phyloP scores from a whole-genome alignment of 805 yeast genomes.

The Candida suzukii region DNA sequence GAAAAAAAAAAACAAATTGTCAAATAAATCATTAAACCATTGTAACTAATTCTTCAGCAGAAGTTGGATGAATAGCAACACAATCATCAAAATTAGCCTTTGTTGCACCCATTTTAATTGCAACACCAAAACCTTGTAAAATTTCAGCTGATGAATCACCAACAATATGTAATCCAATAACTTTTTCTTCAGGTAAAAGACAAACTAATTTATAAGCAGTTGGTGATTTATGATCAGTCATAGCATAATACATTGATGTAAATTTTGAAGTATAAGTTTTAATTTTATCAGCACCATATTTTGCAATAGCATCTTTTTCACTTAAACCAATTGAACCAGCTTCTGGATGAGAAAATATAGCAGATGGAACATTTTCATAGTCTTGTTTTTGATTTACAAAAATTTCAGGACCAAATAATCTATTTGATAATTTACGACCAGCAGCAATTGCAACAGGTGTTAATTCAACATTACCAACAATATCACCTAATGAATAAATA shows the following conservation, averaged over 20 bases:
- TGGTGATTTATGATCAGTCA: slow-evolving; percentile 76
- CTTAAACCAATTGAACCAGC: slow-evolving; percentile 90
- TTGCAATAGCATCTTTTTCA: slow-evolving; percentile 66
- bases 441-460: slow-evolving; percentile 99
- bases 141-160: slow-evolving; percentile 92
- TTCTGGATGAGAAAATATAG: slow-evolving; percentile 97
- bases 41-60: slow-evolving; percentile 97
- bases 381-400: slow-evolving; percentile 76
- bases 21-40: slow-evolving; percentile 46
- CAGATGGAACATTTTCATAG: slow-evolving; percentile 84
- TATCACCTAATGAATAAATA: slow-evolving; percentile 88
- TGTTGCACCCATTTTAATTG: slow-evolving; percentile 98
- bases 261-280: slow-evolving; percentile 80
- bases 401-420: slow-evolving; percentile 76
- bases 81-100: slow-evolving; percentile 90
- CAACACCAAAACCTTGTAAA: slow-evolving; percentile 97
- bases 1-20: too few relatives aligned
- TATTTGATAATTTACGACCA: slow-evolving; percentile 87
- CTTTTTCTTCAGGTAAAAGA: slow-evolving; percentile 74
- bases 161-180: slow-evolving; percentile 88
- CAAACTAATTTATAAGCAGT: slow-evolving; percentile 79
- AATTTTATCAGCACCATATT: slow-evolving; percentile 74
- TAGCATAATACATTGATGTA: slow-evolving; percentile 89
- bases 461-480: slow-evolving; percentile 84
- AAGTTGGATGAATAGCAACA: slow-evolving; percentile 98